Base-by-base conservation (phyloP, 345 rosid genomes). In the Geranium rotundifolium region DNA sequence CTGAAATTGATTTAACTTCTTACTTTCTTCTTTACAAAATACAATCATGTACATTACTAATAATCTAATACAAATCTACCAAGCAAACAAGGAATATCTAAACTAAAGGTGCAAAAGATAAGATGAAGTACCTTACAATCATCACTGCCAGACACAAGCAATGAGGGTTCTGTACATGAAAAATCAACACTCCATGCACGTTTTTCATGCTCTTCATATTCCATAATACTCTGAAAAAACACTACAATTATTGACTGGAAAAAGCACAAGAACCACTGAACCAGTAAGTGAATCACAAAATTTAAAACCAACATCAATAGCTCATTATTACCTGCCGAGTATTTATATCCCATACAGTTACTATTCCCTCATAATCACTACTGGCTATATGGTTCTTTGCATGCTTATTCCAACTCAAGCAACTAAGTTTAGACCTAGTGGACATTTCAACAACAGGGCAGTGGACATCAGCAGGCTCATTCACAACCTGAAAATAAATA, bases 181-280 rank as follows among this genome's bases (percentile, higher is more conserved):
- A 90, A 93, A 73, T 93, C 99, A 72, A 93, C 99, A 77, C 99
- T 90, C 99, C 99, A 93, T 54, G 97, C 99, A 50, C 97, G 96
- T 69, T 90, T 93, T 69, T 90, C 97, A 71, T 93, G 99, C 77
- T 93, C 99, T 79, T 93, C 99, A 71, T 90, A 93, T 77, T 90
- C 95, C 99, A 90, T 86, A 63, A 93, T 81, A 81, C 89, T 83
- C 97, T 93, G 83, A 58, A 64, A 54, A 37, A 37, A 56, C 4
- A 7, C 37, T 12, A 23, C 18, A 46, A n/a, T 31, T 23, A 17
- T 30, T 17, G 14, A 63, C 17, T 5, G 30, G 31, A 8, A 19
- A 63, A 17, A 17, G 29, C 1, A 50, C 29, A 62, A 39, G 39
- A 37, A 4, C 30, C 6, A 34, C 17, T 10, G 29, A 19, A 52